A percentile compares a stretch with the other conserved stretches of the same genome.
These are phyloP conservation scores for Leccinum sublutescens DNA, from an alignment of 768 basidiomycete genomes.

Conservation along the genomic window DNA sequence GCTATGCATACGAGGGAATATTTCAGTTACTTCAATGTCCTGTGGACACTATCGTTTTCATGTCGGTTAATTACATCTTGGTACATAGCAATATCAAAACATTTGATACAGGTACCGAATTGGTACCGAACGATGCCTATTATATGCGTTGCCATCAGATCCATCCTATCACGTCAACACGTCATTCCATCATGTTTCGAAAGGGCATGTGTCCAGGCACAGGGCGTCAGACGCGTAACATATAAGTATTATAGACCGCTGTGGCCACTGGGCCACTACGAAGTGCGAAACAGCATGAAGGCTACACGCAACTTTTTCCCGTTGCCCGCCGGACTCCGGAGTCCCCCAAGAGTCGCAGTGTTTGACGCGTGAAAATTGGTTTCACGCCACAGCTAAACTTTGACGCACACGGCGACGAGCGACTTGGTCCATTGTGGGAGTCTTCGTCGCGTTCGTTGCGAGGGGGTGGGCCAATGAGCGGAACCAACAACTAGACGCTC, in stretches of 20 bases:
- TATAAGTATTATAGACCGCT: not conserved
- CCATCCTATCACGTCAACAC: not conserved
- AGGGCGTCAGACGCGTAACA: not conserved
- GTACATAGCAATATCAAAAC: not conserved
- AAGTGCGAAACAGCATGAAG: not conserved
- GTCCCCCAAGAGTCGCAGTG: not conserved
- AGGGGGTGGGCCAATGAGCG: not conserved
- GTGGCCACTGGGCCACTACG: no score
- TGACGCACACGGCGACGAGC: not conserved
- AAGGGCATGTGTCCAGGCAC: not conserved
- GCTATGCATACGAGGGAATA: constrained; percentile 23
- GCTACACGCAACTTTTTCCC: not conserved
- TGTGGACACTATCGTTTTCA: constrained; percentile 7
- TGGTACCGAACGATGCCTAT: not conserved
- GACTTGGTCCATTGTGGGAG: no score
- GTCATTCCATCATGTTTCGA: not conserved
- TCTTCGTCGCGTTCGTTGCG: not conserved
- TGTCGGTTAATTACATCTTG: not conserved
- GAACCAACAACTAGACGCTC: not conserved
- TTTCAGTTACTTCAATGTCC: constrained; percentile 11
- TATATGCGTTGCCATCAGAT: not conserved
- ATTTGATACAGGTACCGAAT: not conserved
- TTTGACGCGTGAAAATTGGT: not conserved
- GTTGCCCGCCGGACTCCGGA: not conserved
- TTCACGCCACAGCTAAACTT: not conserved